Evolutionary conservation across 2,329 filamentous ascomycete genomes (phyloP).

Genomic region (Xylariaceae sp.): DNA sequence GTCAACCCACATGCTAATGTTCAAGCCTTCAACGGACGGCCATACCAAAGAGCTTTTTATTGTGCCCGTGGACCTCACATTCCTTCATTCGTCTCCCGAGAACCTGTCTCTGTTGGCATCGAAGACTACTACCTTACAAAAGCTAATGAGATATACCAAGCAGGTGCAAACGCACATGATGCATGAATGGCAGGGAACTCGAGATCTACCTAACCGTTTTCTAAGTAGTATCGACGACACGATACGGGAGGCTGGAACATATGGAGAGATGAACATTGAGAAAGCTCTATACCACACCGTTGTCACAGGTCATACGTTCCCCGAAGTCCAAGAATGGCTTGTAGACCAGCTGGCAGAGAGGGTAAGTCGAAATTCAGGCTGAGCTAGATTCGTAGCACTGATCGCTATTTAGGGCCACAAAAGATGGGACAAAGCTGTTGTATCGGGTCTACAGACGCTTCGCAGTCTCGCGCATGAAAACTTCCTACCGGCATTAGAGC

Average conservation of each 20-base stretch:
- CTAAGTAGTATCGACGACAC: constrained; percentile 73
- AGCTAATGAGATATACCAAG: constrained; percentile 77
- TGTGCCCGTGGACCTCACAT: constrained; percentile 78
- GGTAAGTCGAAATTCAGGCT: constrained; percentile 41
- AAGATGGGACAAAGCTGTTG: constrained; percentile 87
- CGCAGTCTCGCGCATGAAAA: constrained; percentile 79
- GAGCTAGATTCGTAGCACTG: no score
- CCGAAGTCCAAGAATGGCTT: constrained; percentile 79
- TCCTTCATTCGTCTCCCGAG: constrained; percentile 72
- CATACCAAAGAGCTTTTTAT: constrained; percentile 47
- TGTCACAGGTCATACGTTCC: constrained; percentile 75
- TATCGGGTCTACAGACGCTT: constrained; percentile 71
- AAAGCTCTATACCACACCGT: constrained; percentile 80
- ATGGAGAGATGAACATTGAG: constrained; percentile 59
- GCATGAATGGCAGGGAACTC: constrained; percentile 76
- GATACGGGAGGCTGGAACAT: constrained; percentile 56
- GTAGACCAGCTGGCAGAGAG: constrained; percentile 77
- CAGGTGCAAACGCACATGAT: constrained; percentile 77
- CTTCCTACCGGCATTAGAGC: constrained; percentile 81
- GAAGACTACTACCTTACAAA: constrained; percentile 83
- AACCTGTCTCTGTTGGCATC: constrained; percentile 81
- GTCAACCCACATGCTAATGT: constrained; percentile 72
- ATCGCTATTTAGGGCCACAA: constrained; percentile 66
- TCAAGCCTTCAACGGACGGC: constrained; percentile 40
- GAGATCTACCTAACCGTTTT: constrained; percentile 75